Evolutionary conservation across 2,329 filamentous ascomycete species (phyloP), one percentile per base, ranked within the genome.

Genomic region (Colletotrichum neosansevieriae): DNA sequence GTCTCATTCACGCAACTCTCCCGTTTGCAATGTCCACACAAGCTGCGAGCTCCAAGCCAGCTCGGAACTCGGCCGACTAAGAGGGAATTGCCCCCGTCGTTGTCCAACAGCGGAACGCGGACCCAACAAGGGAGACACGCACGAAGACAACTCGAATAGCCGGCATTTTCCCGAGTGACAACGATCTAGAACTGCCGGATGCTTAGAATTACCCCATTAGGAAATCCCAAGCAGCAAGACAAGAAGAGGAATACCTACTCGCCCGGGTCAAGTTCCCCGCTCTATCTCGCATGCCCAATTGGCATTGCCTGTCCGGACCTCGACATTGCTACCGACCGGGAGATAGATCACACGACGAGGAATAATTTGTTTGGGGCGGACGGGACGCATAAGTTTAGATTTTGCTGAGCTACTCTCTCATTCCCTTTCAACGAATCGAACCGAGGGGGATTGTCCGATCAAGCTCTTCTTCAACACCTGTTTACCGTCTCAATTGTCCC

Each of bases 231-330:
- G 40, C 51, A 32, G 17, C 15, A 36, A 12, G 13, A 19, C 1
- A 42, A 12, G 36, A 58, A 17, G 19, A 17, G 59, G 60, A 63
- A 67, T 45, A 21, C 32, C 29, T 63, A 58, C 11, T 58, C 64
- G 29, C 64, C 49, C 59, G n/a, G n/a, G 24, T 44, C 29, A 45
- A 45, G 50, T 63, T 63, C 64, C 64, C 64, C 49, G 47, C 65
- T 49, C 65, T 21, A 34, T 32, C 24, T 32, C 24, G 42, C 19
- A 44, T 15, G 13, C 49, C 44, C 17, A 17, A 49, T 24, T 40
- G n/a, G 34, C 17, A 54, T 49, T 34, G 51, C 13, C 51, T 32
- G 49, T 15, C 47, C 19, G 40, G 38, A 38, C 49, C 45, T 67
- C 51, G 63, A 57, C 50, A 53, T 29, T 34, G 32, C 34, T 56